phyloP scores from a whole-genome alignment of 331 rosid genomes.

The Prunus yedoensis region DNA sequence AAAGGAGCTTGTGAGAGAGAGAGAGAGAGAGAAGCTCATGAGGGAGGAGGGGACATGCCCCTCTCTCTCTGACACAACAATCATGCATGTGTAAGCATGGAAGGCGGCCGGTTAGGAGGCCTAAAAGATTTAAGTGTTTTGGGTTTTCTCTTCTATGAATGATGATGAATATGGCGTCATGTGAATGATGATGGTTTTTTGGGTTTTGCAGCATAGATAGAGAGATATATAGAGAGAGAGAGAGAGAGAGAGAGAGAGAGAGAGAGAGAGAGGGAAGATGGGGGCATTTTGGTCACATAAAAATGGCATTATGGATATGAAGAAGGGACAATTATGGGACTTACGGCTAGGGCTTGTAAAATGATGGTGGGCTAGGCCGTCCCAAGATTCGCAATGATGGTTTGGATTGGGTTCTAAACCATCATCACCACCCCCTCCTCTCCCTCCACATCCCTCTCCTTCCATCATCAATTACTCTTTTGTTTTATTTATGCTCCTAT shows the following conservation, averaged over 20 bases:
- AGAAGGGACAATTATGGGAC: slow-evolving; percentile 68
- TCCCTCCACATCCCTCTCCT: background rate
- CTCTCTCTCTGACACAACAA: slow-evolving; percentile 83
- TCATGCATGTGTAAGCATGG: slow-evolving; percentile 95
- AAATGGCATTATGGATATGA: slow-evolving; percentile 25
- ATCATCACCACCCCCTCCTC: slow-evolving; percentile 41
- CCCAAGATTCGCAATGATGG: slow-evolving; percentile 99
- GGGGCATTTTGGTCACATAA: slow-evolving; percentile 41
- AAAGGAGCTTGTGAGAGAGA: background rate
- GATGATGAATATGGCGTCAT: slow-evolving; percentile 72
- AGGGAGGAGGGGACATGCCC: slow-evolving; percentile 53
- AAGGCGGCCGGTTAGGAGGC: slow-evolving; percentile 85
- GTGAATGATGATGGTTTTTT: slow-evolving; percentile 54
- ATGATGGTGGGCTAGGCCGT: slow-evolving; percentile 93
- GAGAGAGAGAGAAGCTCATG: background rate
- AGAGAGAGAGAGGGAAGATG: no score
- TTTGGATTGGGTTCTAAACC: slow-evolving; percentile 91
- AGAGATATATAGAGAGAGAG: no score
- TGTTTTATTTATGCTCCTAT: slow-evolving; percentile 48
- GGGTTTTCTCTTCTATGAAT: slow-evolving; percentile 23
- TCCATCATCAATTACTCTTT: slow-evolving; percentile 60
- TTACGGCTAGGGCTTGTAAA: slow-evolving; percentile 60
- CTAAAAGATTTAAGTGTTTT: slow-evolving; percentile 54
- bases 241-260: no score
- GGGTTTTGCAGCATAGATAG: background rate